Evolutionary conservation across 495 filamentous ascomycete species (phyloP).

Genomic region (Ramalina intermedia): DNA sequence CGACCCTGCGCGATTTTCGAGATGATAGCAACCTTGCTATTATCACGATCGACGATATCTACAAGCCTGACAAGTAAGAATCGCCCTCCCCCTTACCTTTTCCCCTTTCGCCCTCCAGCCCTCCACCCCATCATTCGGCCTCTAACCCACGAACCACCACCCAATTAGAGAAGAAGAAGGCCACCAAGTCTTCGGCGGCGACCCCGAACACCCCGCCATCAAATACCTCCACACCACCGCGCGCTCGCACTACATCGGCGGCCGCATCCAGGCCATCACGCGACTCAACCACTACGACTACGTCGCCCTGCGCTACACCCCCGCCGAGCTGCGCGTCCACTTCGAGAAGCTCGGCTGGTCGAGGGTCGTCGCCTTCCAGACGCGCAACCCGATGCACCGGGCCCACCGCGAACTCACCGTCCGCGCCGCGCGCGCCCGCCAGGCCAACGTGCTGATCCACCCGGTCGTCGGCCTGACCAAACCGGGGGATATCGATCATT

Average conservation of each 20-base stretch:
- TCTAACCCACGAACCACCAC: too few relatives aligned
- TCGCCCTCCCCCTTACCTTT: background rate
- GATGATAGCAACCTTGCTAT: constrained; percentile 94
- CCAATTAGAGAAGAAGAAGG: constrained; percentile 61
- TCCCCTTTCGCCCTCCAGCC: too few relatives aligned
- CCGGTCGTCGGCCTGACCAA: constrained; percentile 97
- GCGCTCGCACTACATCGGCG: constrained; percentile 83
- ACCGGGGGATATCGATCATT: constrained; percentile 98
- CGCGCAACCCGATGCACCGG: constrained; percentile 94
- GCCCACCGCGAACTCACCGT: constrained; percentile 96
- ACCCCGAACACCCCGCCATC: constrained; percentile 84
- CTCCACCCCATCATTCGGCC: too few relatives aligned
- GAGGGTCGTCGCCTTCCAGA: constrained; percentile 96
- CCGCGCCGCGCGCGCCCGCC: constrained; percentile 82
- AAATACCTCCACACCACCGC: constrained; percentile 70
- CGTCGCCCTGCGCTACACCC: constrained; percentile 88
- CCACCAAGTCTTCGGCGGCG: constrained; percentile 87
- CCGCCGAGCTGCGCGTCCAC: constrained; percentile 85
- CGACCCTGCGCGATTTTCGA: constrained; percentile 87
- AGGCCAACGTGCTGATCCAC: constrained; percentile 98
- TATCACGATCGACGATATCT: constrained; percentile 88
- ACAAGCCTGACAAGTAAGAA: constrained; percentile 87
- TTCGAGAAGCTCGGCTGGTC: constrained; percentile 99
- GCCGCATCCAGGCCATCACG: constrained; percentile 88
- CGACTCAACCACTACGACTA: constrained; percentile 97